These are phyloP conservation scores for Alternaria angustiovoidea DNA, from an alignment of 2,329 filamentous ascomycete species.

Conservation along the genomic window DNA sequence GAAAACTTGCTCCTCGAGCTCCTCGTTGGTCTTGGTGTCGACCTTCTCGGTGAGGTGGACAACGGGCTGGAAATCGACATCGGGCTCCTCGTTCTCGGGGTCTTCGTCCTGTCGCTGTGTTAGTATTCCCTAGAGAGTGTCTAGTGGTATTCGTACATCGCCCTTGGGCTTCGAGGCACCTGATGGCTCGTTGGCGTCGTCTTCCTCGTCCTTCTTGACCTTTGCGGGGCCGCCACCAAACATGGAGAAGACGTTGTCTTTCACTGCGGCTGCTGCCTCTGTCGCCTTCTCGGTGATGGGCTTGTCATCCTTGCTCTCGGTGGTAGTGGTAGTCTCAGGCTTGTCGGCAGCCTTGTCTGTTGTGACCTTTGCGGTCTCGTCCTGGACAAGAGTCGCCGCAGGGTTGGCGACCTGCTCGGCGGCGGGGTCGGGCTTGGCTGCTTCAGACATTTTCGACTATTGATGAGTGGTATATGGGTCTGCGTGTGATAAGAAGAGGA, in stretches of 20 bases:
- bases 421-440: slow-evolving; percentile 52
- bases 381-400: slow-evolving; percentile 51
- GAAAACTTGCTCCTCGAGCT: slow-evolving; percentile 95
- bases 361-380: slow-evolving; percentile 56
- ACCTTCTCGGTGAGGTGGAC: slow-evolving; percentile 96
- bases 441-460: slow-evolving; percentile 46
- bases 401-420: slow-evolving; percentile 51
- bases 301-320: slow-evolving; percentile 60
- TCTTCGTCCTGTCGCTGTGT: slow-evolving; percentile 66
- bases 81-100: slow-evolving; percentile 87
- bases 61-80: slow-evolving; percentile 97
- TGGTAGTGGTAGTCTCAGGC: slow-evolving; percentile 18
- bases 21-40: slow-evolving; percentile 97
- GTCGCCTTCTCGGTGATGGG: slow-evolving; percentile 52
- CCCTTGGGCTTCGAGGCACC: slow-evolving; percentile 71
- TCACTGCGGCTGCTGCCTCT: slow-evolving; percentile 52
- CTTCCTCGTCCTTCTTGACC: slow-evolving; percentile 84
- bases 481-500: slow-evolving; percentile 11
- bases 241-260: slow-evolving; percentile 88
- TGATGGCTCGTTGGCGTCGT: slow-evolving; percentile 76
- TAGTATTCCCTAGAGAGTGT: slow-evolving; percentile 10
- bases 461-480: slow-evolving; percentile 6
- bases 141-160: slow-evolving; percentile 52
- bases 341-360: slow-evolving; percentile 47
- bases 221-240: slow-evolving; percentile 98